These are phyloP conservation scores for Aspergillus saccharolyticus DNA, from an alignment of 495 filamentous ascomycete species.

Conservation along the genomic window DNA sequence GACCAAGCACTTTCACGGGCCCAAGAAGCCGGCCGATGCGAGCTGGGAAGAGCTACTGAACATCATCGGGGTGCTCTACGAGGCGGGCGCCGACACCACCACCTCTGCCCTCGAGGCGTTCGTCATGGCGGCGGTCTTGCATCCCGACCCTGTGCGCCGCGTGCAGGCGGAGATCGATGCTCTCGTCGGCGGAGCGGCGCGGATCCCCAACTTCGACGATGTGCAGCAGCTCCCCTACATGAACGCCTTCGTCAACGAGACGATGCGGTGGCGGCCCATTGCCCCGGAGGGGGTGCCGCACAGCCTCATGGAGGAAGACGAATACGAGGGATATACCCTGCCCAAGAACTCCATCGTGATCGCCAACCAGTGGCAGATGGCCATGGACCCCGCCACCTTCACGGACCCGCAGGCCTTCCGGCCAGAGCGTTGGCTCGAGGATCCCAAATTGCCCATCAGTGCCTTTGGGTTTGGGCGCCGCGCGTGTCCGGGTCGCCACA, in stretches of 20 bases:
- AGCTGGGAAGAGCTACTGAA: constrained; percentile 22
- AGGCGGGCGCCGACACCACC: constrained; percentile 33
- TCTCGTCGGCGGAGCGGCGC: constrained; percentile 11
- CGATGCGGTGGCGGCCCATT: constrained; percentile 30
- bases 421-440: constrained; percentile 37
- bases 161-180: constrained; percentile 44
- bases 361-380: constrained; percentile 23
- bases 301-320: constrained; percentile 44
- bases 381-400: constrained; percentile 33
- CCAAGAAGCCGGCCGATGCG: background rate
- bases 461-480: constrained; percentile 29
- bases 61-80: constrained; percentile 31
- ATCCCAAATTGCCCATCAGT: constrained; percentile 15
- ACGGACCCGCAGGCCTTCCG: constrained; percentile 30
- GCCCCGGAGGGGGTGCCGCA: constrained; percentile 46
- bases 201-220: constrained; percentile 19
- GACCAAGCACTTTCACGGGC: constrained; percentile 3
- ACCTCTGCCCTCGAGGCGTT: constrained; percentile 31
- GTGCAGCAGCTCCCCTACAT: constrained; percentile 28
- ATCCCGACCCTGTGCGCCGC: constrained; percentile 34
- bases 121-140: constrained; percentile 32
- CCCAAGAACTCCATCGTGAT: background rate
- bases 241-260: constrained; percentile 28
- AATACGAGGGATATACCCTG: constrained; percentile 28
- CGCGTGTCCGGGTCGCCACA: constrained; percentile 37